Conservation (phyloP, 75 land plant genomes). For the Pseudotsuga menziesii region DNA sequence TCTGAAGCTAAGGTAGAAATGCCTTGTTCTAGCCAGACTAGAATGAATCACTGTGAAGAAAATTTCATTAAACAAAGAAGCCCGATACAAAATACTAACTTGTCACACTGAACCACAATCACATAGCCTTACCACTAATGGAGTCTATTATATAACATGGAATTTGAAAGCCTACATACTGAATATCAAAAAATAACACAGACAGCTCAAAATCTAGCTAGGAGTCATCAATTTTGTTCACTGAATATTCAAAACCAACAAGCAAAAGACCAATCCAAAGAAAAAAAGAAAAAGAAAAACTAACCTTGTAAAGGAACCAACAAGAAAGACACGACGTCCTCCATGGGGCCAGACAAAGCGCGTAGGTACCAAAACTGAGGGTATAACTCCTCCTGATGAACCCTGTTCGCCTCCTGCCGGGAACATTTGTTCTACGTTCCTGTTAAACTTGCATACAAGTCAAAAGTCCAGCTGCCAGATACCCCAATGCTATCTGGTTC, state of each 20-base stretch:
- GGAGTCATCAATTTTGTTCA: neutral
- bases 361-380: constrained; percentile 35
- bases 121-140: no score
- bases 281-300: neutral
- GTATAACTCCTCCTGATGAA: constrained; percentile 17
- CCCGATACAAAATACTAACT: no score
- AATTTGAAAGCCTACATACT: neutral
- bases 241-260: neutral
- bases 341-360: constrained; percentile 91
- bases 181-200: neutral
- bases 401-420: constrained; percentile 16
- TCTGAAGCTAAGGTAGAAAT: no score
- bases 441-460: neutral
- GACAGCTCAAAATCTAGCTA: no score
- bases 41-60: no score
- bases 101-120: neutral
- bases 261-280: neutral
- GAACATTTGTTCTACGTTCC: constrained; percentile 26
- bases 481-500: neutral
- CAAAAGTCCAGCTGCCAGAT: constrained; percentile 6
- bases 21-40: no score
- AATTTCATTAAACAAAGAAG: no score
- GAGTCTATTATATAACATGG: neutral
- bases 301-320: constrained; percentile 78
- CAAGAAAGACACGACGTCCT: constrained; percentile 63